A percentile compares a stretch with the other conserved stretches of the same genome.
Conservation (phyloP, 2,329 filamentous ascomycete species). For the Stachybotrys chartarum region DNA sequence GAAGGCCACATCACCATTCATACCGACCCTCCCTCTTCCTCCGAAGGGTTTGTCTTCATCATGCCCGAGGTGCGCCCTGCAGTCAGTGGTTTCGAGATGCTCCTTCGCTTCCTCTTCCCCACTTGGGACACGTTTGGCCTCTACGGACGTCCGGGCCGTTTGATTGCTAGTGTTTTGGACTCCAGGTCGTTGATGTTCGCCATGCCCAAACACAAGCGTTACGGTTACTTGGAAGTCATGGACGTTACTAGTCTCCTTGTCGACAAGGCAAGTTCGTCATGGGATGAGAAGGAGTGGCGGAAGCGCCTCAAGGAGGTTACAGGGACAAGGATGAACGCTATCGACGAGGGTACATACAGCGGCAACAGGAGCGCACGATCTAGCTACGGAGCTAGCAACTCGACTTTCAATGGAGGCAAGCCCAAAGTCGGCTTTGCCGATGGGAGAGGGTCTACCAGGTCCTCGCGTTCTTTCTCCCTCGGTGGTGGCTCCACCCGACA, state of each 20-base stretch:
- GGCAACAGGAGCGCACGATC: slow-evolving; percentile 50
- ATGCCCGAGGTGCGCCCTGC: slow-evolving; percentile 95
- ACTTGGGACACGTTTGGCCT: slow-evolving; percentile 88
- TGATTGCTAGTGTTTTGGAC: slow-evolving; percentile 84
- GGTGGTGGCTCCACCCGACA: slow-evolving; percentile 33
- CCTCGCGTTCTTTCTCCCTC: slow-evolving; percentile 45
- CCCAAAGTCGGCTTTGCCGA: slow-evolving; percentile 52
- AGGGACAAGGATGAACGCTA: slow-evolving; percentile 64
- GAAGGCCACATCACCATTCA: slow-evolving; percentile 89
- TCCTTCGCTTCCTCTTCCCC: slow-evolving; percentile 87
- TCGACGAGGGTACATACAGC: slow-evolving; percentile 48
- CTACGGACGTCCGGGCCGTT: slow-evolving; percentile 79
- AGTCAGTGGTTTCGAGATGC: slow-evolving; percentile 89
- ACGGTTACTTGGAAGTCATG: slow-evolving; percentile 83
- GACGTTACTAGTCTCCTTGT: slow-evolving; percentile 79
- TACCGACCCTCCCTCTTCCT: slow-evolving; percentile 65
- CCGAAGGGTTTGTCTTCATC: slow-evolving; percentile 93
- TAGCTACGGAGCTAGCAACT: slow-evolving; percentile 33
- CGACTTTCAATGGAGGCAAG: slow-evolving; percentile 20
- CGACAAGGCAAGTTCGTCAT: slow-evolving; percentile 65
- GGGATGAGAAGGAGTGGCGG: slow-evolving; percentile 87
- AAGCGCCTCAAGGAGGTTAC: slow-evolving; percentile 84
- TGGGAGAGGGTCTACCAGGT: slow-evolving; percentile 40
- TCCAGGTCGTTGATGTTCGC: slow-evolving; percentile 94
- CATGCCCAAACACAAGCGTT: slow-evolving; percentile 81